Evolutionary conservation across 192 early-diverging fungal species (phyloP).

Genomic region (Coemansia sp.): DNA sequence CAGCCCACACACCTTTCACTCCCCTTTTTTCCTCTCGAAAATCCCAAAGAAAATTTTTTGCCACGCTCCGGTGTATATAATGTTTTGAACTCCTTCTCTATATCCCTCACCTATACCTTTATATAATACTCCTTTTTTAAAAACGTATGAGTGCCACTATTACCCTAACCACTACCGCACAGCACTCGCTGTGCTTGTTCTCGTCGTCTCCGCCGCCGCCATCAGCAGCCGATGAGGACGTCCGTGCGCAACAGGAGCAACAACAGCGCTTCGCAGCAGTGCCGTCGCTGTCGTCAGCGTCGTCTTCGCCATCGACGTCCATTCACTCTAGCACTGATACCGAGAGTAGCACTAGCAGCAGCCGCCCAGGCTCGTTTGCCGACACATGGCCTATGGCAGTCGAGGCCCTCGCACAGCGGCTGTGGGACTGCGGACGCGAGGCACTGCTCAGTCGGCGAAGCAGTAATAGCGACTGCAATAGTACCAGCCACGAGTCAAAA

Average conservation of each 20-base stretch:
- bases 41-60: neutral
- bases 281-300: constrained; percentile 3
- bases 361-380: constrained; percentile 1
- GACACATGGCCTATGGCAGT: constrained; percentile 37
- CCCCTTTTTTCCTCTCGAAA: neutral
- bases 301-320: neutral
- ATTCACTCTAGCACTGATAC: neutral
- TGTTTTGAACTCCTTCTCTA: neutral
- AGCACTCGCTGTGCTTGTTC: constrained; percentile 29
- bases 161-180: constrained; percentile 18
- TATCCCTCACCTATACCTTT: neutral
- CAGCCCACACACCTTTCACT: neutral
- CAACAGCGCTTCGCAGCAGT: neutral
- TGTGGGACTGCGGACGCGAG: constrained; percentile 34
- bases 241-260: neutral
- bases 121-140: neutral
- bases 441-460: constrained; percentile 15
- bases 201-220: constrained; percentile 12
- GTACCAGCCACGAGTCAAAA: neutral
- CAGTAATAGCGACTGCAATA: constrained; percentile 7
- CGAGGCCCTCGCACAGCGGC: constrained; percentile 31
- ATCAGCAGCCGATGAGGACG: neutral
- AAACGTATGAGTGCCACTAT: constrained; percentile 23
- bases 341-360: neutral
- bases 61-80: neutral